Conservation (phyloP, 768 basidiomycete genomes). For the Dentipellis fragilis region DNA sequence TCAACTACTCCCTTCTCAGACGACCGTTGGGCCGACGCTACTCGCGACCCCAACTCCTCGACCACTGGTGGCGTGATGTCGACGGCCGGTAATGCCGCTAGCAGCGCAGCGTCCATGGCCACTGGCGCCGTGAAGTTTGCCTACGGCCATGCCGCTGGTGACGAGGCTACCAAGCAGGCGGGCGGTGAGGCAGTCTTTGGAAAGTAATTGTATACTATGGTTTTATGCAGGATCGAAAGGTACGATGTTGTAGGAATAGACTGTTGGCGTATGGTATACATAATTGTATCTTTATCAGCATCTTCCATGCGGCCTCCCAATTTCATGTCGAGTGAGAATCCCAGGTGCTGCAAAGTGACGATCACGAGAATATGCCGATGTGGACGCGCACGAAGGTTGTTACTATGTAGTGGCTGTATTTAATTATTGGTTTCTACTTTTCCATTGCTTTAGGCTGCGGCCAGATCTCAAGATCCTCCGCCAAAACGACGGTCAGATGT, state of each 20-base stretch:
- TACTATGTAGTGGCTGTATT: too few relatives aligned
- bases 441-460: too few relatives aligned
- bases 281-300: background rate
- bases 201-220: slow-evolving; percentile 2
- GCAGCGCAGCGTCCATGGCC: slow-evolving; percentile 16
- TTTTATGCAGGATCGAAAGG: background rate
- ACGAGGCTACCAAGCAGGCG: slow-evolving; percentile 24
- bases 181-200: slow-evolving; percentile 24
- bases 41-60: slow-evolving; percentile 10
- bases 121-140: slow-evolving; percentile 27
- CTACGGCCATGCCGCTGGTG: slow-evolving; percentile 27
- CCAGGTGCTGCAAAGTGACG: too few relatives aligned
- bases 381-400: too few relatives aligned
- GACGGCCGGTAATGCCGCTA: slow-evolving; percentile 7
- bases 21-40: slow-evolving; percentile 32
- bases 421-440: too few relatives aligned
- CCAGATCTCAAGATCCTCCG: too few relatives aligned
- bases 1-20: slow-evolving; percentile 17
- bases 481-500: too few relatives aligned
- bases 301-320: too few relatives aligned
- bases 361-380: too few relatives aligned
- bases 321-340: too few relatives aligned
- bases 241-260: background rate
- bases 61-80: slow-evolving; percentile 2
- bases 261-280: background rate